Percentiles rank a stretch among this genome's conserved stretches.
Evolutionary conservation across 2,329 filamentous ascomycete genomes (phyloP).

Genomic region (Fusarium compactum): DNA sequence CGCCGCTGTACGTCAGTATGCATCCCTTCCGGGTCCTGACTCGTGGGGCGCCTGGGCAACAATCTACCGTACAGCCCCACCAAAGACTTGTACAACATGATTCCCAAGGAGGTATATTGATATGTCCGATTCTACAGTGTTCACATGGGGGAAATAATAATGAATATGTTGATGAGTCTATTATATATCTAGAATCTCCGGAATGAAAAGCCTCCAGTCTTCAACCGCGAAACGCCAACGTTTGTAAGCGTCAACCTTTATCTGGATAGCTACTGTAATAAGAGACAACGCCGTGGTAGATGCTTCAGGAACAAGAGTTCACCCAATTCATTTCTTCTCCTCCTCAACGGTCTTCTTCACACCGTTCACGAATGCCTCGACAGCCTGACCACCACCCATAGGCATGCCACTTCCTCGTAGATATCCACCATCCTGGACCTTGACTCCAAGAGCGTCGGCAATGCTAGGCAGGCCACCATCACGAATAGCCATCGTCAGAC

Average conservation of each 20-base stretch:
- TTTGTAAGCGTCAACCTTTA: constrained; percentile 22
- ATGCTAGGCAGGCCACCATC: constrained; percentile 93
- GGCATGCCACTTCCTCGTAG: constrained; percentile 83
- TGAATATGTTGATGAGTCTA: neutral
- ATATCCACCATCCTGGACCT: constrained; percentile 86
- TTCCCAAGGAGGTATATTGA: neutral
- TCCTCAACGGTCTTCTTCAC: constrained; percentile 83
- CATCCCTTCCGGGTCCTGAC: constrained; percentile 10
- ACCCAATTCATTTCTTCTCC: constrained; percentile 49
- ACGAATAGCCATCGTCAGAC: constrained; percentile 86
- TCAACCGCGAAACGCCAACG: constrained; percentile 11
- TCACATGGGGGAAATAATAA: neutral
- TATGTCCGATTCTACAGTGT: neutral
- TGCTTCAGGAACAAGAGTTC: neutral
- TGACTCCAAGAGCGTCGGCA: constrained; percentile 84
- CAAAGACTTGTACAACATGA: neutral
- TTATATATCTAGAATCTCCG: neutral
- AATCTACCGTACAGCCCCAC: constrained; percentile 9
- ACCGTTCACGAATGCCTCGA: constrained; percentile 91
- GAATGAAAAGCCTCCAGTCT: neutral
- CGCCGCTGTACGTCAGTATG: constrained; percentile 43
- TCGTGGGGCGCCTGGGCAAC: constrained; percentile 11
- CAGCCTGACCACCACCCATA: constrained; percentile 86
- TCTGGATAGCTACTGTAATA: constrained; percentile 7
- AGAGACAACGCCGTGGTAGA: constrained; percentile 6